These are phyloP conservation scores for Moniliella sp. DNA, from an alignment of 1,284 basidiomycete species.

Conservation along the genomic window DNA sequence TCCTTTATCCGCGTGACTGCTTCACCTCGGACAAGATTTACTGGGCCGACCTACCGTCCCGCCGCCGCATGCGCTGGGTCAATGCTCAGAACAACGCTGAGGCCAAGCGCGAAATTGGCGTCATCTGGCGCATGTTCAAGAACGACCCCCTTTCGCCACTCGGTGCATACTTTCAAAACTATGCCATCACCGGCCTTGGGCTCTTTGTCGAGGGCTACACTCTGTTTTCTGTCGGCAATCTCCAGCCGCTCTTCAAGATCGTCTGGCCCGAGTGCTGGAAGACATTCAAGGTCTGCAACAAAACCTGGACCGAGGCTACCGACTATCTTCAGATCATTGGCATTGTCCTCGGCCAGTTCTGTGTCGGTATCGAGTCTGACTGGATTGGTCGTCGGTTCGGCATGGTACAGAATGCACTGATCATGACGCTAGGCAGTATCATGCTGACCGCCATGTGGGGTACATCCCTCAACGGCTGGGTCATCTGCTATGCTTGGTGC, in stretches of 20 bases:
- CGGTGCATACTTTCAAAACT: conserved; percentile 37
- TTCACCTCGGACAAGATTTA: conserved; percentile 25
- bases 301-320: conserved; percentile 37
- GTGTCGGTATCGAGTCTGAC: conserved; percentile 41
- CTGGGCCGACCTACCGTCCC: conserved; percentile 34
- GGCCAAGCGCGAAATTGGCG: conserved; percentile 35
- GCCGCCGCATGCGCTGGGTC: conserved; percentile 33
- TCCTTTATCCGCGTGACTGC: conserved; percentile 23
- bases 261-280: conserved; percentile 41
- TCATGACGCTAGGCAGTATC: too few relatives aligned
- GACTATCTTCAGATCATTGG: conserved; percentile 39
- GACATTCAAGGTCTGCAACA: conserved; percentile 36
- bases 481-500: conserved; percentile 39
- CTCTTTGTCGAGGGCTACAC: conserved; percentile 40
- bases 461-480: conserved; percentile 41
- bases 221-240: conserved; percentile 41
- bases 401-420: too few relatives aligned
- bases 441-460: too few relatives aligned
- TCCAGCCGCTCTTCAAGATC: conserved; percentile 37
- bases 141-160: conserved; percentile 37
- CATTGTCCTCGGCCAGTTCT: conserved; percentile 41
- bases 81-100: conserved; percentile 37
- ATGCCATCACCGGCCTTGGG: conserved; percentile 40
- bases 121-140: conserved; percentile 39
- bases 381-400: conserved; percentile 41